These are phyloP conservation scores for Dothideomycetes sp. DNA, from an alignment of 2,329 filamentous ascomycete genomes.

Conservation along the genomic window DNA sequence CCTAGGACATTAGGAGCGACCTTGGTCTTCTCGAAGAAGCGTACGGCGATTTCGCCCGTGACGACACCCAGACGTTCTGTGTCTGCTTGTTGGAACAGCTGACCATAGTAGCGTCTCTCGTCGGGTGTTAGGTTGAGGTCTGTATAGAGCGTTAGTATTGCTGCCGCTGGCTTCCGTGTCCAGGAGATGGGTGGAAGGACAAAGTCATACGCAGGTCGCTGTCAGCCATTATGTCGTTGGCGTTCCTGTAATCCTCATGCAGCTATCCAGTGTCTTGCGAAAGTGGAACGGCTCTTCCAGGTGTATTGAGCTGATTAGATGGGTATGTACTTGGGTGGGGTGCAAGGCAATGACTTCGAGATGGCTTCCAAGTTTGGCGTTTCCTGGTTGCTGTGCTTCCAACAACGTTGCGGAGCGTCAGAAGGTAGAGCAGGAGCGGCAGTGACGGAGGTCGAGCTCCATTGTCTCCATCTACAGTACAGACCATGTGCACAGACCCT, in stretches of 20 bases:
- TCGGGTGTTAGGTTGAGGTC: slow-evolving; percentile 67
- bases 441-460: too few species aligned
- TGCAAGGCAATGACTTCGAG: too few species aligned
- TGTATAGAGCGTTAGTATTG: slow-evolving; percentile 17
- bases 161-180: background rate
- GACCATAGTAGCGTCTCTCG: slow-evolving; percentile 88
- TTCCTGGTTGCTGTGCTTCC: too few species aligned
- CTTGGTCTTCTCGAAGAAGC: slow-evolving; percentile 95
- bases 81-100: slow-evolving; percentile 89
- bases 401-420: too few species aligned
- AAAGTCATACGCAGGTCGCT: slow-evolving; percentile 13
- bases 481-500: too few species aligned
- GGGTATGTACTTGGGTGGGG: too few species aligned
- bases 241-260: slow-evolving; percentile 3
- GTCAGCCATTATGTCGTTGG: slow-evolving; percentile 12
- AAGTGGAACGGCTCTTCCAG: too few species aligned
- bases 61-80: slow-evolving; percentile 86
- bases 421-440: too few species aligned
- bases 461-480: too few species aligned
- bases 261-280: background rate
- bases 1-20: slow-evolving; percentile 78
- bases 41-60: slow-evolving; percentile 89
- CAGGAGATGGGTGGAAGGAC: background rate
- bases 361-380: too few species aligned
- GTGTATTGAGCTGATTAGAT: too few species aligned